Evolutionary conservation across 371 early-diverging fungal species (phyloP), one percentile per base, ranked within the genome.

Genomic region (Circinella minor): DNA sequence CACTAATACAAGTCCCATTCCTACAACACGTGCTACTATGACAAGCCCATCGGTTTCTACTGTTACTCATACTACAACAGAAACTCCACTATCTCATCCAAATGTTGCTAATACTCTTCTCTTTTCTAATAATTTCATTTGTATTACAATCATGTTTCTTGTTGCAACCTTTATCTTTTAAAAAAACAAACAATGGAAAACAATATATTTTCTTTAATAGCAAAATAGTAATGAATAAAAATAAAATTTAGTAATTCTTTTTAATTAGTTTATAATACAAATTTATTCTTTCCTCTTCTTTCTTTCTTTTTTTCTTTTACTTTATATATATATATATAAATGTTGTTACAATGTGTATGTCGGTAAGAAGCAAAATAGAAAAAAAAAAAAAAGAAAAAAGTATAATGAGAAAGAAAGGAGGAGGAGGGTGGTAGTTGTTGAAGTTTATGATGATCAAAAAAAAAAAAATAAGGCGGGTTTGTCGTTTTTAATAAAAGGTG

Each of bases 191-290:
- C 43, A 27, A 27, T 27, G 27, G 27, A 27, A 27, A 27, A 27
- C 27, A 27, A 27, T 27, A 27, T 27, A 0, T 27, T 27, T 27
- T 27, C 27, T 27, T 27, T 27, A 27, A 27, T 27, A 27, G 27
- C 27, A 27, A 27, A 27, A 27, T 27, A 27, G 27, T 27, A 27
- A 27, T 11, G 11, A 43, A 43, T 11, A 43, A 11, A 9, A 43
- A 43, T 9, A 43, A 51, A 51, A 51, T 13, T 13, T 51, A 17
- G n/a, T 51, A 51, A 15, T 51, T 27, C 27, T 27, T 27, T 17
- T 51, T 17, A 17, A 17, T 51, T 51, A 51, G 51, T 15, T 51
- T 51, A 51, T 51, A 51, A 51, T 51, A 51, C 51, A 51, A 51
- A 9, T 43, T 27, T 27, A 0, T 27, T 27, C 27, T 27, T 27